Base-by-base conservation (phyloP, 148 eudicot species). In the Chenopodium berlandieri region DNA sequence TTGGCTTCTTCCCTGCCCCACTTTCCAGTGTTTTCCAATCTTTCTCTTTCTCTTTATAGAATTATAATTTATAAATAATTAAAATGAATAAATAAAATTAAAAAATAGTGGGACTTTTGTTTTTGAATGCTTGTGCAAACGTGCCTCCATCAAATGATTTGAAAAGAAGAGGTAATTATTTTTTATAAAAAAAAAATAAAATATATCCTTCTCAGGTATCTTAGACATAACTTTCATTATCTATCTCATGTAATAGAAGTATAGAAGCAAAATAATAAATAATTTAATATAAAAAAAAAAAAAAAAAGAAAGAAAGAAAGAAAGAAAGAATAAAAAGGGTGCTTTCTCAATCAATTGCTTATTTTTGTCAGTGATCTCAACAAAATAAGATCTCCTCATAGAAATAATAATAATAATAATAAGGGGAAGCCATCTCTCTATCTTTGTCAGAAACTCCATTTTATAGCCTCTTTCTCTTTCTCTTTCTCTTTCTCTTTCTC, bases 121-220 rank as follows among this genome's bases (percentile, higher is more conserved):
- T 13, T 54, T 75, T 75, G 23, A 75, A 52, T 75, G 17, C 31
- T 23, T 46, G 23, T 46, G 76, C 66, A 79, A 78, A 79, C 52
- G 80, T 82, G 78, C 81, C 78, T 82, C 52, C 80, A 78, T 82
- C 82, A 69, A 78, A 78, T 78, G 82, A 85, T 78, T 78, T 75
- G 85, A 85, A 70, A 79, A 75, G 73, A 81, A 40, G 34, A 66
- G 32, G 58, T 69, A 71, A 71, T 72, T 76, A 44, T 58, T 75
- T 34, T 54, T 20, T 30, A 1, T 22, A 48, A 62, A 62, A 20
- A 6, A 62, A 62, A 20, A n/a, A n/a, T n/a, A n/a, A 23, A 23
- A 23, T 23, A 23, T 4, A 52, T 62, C 46, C 74, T 46, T 80
- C 47, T 50, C 75, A 56, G 17, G 62, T 56, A 56, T 17, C 13